A percentile compares a stretch with the other conserved stretches of the same genome.
phyloP scores from a whole-genome alignment of 176 grass and related monocot genomes.

The Musa troglodytarum region DNA sequence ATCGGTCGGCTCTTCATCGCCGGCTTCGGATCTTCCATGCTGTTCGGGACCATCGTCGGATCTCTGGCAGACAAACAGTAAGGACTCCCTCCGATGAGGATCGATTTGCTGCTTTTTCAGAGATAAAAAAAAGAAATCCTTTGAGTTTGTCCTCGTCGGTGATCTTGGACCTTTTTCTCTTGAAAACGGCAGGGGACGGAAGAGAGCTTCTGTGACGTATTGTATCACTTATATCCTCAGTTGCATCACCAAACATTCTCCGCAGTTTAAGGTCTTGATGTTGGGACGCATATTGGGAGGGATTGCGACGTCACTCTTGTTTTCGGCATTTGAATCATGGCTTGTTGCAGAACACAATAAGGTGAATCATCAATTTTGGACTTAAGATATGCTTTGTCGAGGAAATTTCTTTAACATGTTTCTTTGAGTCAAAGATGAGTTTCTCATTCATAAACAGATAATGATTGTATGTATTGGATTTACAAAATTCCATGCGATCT shows the following conservation, averaged over 20 bases:
- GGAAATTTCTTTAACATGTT: not conserved
- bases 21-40: conserved; percentile 23
- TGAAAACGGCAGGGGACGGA: conserved; percentile 11
- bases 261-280: conserved; percentile 16
- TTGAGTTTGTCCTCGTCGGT: too few relatives aligned
- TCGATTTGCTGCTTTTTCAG: too few relatives aligned
- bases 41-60: conserved; percentile 19
- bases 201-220: conserved; percentile 14
- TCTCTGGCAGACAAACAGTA: conserved; percentile 19
- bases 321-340: conserved; percentile 23
- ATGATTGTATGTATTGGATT: too few relatives aligned
- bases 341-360: conserved; percentile 24
- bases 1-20: conserved; percentile 22
- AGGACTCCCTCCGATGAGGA: not conserved
- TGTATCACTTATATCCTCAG: conserved; percentile 18
- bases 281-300: conserved; percentile 15
- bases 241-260: conserved; percentile 22
- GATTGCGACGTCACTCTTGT: conserved; percentile 15
- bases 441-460: too few relatives aligned
- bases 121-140: too few relatives aligned
- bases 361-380: not conserved
- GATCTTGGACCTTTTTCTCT: not conserved
- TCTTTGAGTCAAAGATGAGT: not conserved
- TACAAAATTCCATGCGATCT: too few relatives aligned
- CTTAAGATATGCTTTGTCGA: not conserved